phyloP scores from a whole-genome alignment of 805 yeast species.

The Metschnikowia borealis region DNA sequence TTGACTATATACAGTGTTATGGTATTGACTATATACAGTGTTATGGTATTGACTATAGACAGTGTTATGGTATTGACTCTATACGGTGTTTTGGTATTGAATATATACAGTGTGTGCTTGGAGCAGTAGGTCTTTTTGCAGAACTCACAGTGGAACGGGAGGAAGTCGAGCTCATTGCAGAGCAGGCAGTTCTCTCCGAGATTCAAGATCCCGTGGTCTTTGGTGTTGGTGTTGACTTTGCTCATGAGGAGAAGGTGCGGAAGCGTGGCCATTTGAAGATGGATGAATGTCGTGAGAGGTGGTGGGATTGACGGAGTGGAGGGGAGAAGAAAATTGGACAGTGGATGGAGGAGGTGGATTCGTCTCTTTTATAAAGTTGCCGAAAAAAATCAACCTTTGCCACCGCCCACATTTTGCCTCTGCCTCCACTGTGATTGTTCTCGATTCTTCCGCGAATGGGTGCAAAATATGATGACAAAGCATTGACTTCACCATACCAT shows the following conservation, averaged over 20 bases:
- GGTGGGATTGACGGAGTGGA: constrained; percentile 1
- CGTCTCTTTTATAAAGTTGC: not conserved
- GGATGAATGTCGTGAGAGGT: not conserved
- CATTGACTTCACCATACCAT: not conserved
- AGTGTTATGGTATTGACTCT: no score
- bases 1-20: no score
- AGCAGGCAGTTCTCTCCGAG: constrained; percentile 55
- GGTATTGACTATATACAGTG: no score
- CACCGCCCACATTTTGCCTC: constrained; percentile 1
- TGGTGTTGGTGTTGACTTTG: constrained; percentile 17
- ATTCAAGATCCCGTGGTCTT: constrained; percentile 42
- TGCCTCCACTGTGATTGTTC: not conserved
- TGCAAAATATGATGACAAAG: constrained; percentile 3
- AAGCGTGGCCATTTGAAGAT: constrained; percentile 4
- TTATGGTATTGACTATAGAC: no score
- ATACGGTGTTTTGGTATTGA: no score
- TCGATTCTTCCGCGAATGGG: constrained; percentile 7
- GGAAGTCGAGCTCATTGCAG: constrained; percentile 53
- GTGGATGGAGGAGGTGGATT: not conserved
- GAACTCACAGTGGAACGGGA: constrained; percentile 53
- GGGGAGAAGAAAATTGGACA: not conserved
- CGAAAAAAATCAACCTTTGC: not conserved
- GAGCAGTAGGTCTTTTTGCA: constrained; percentile 47
- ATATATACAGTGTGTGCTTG: no score
- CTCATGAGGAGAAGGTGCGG: constrained; percentile 21